Conservation (phyloP, 176 grass and related monocot genomes). For the Musa troglodytarum region DNA sequence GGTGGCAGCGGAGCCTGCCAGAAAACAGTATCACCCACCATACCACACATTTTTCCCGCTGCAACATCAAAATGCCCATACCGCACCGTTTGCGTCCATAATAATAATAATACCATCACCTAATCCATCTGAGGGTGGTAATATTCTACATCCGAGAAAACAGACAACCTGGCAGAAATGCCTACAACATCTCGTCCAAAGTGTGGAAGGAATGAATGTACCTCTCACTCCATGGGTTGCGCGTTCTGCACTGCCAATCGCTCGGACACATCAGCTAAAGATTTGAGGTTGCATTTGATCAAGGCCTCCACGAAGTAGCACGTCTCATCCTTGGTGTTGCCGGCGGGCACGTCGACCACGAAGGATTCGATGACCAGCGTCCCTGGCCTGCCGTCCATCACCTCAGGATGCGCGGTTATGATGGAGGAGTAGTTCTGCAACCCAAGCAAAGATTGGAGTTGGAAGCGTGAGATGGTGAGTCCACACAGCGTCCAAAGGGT, state of each 20-base stretch:
- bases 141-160: no score
- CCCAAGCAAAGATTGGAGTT: not conserved
- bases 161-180: no score
- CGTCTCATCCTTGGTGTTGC: slow-evolving; percentile 23
- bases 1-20: no score
- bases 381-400: slow-evolving; percentile 8
- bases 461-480: not conserved
- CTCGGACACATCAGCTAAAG: slow-evolving; percentile 16
- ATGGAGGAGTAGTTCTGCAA: slow-evolving; percentile 20
- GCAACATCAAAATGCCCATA: no score
- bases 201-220: no score
- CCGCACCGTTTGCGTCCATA: no score
- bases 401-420: slow-evolving; percentile 6
- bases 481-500: no score
- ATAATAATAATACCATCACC: no score
- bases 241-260: not conserved
- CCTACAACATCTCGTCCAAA: no score
- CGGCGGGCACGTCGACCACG: slow-evolving; percentile 8
- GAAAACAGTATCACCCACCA: no score
- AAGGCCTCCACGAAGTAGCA: slow-evolving; percentile 22
- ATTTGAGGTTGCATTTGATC: slow-evolving; percentile 22
- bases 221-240: not conserved
- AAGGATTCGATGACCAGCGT: slow-evolving; percentile 18
- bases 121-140: no score
- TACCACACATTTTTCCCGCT: no score